A percentile compares a stretch with the other conserved stretches of the same genome.
phyloP scores from a whole-genome alignment of 78 protist genomes.

The Polysphondylium violaceum region DNA sequence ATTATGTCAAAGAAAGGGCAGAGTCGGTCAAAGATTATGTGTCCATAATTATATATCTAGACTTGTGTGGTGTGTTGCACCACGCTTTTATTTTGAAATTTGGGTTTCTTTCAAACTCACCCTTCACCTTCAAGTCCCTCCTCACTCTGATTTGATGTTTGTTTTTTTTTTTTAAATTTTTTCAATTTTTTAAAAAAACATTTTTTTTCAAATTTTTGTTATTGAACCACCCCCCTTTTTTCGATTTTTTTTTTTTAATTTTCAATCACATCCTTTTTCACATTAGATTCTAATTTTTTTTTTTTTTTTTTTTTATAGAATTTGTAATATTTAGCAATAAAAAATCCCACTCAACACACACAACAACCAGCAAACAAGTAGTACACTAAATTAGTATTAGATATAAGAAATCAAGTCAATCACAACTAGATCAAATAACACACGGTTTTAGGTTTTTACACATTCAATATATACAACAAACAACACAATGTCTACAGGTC shows the following conservation, averaged over 20 bases:
- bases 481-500: constrained; percentile 21
- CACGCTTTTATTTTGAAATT: no score
- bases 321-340: constrained; percentile 28
- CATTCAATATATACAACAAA: no score
- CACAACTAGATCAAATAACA: not conserved
- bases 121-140: no score
- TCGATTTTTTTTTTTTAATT: not conserved
- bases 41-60: no score
- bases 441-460: no score
- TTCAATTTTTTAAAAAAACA: no score
- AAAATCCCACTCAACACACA: not conserved
- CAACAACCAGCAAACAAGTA: not conserved
- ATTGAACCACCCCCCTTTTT: not conserved
- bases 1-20: no score
- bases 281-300: not conserved
- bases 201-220: constrained; percentile 11
- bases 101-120: no score
- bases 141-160: no score
- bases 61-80: no score
- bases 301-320: constrained; percentile 2
- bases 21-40: no score
- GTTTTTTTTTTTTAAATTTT: no score
- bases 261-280: not conserved
- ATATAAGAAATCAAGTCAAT: not conserved
- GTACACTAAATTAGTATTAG: not conserved